A percentile compares a stretch with the other conserved stretches of the same genome.
Evolutionary conservation across 352 stramenopile species (phyloP).

Genomic region (Pythium oligandrum): DNA sequence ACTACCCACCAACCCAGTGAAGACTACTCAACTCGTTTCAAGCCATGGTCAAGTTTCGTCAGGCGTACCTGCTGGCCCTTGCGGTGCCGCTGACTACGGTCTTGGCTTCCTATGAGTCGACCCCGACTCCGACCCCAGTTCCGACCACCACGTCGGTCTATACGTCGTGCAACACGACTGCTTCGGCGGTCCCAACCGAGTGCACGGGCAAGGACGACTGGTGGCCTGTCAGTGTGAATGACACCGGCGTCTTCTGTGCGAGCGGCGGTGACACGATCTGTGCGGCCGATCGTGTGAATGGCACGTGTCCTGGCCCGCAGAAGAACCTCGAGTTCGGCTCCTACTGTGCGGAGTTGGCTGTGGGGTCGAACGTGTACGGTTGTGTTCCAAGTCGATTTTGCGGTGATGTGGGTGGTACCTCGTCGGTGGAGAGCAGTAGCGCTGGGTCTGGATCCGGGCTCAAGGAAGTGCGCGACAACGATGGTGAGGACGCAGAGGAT

Average conservation of each 20-base stretch:
- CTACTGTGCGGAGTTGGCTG: not conserved
- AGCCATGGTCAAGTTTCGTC: slow-evolving; percentile 1
- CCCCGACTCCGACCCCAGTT: too few relatives aligned
- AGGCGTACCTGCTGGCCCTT: not conserved
- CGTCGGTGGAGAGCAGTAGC: not conserved
- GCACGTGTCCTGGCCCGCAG: not conserved
- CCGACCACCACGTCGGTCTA: too few relatives aligned
- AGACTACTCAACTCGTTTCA: not conserved
- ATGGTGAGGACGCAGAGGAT: too few relatives aligned
- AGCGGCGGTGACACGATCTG: not conserved
- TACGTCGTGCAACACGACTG: not conserved
- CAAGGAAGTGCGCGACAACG: too few relatives aligned
- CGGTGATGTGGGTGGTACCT: not conserved
- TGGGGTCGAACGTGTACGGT: not conserved
- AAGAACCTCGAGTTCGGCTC: not conserved
- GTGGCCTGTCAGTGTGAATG: not conserved
- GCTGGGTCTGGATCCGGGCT: not conserved
- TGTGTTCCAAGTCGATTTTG: not conserved
- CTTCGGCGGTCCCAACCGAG: not conserved
- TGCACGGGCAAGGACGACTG: not conserved
- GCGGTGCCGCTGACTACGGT: not conserved
- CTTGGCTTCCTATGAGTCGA: too few relatives aligned
- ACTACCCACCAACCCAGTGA: not conserved
- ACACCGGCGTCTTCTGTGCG: not conserved
- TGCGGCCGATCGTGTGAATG: not conserved